Conservation (phyloP, 2,329 filamentous ascomycete species). For the Pseudocercospora pini-densiflorae region DNA sequence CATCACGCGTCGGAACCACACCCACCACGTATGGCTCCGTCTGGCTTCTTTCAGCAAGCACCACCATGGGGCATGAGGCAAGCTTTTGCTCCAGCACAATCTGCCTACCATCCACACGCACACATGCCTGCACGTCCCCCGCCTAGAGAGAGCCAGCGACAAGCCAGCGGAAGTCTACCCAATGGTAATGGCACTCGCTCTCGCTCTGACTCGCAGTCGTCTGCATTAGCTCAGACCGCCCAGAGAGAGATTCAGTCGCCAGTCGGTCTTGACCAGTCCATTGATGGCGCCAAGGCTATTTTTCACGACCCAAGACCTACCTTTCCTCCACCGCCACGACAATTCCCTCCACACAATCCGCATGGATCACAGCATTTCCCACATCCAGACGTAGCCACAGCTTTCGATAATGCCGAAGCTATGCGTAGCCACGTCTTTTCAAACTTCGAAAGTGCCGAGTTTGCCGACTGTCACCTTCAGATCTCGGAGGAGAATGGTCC, state of each 20-base stretch:
- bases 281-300: slow-evolving; percentile 19
- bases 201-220: slow-evolving; percentile 34
- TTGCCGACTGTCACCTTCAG: slow-evolving; percentile 40
- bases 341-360: slow-evolving; percentile 23
- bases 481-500: slow-evolving; percentile 32
- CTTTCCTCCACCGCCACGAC: slow-evolving; percentile 15
- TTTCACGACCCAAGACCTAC: slow-evolving; percentile 18
- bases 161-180: slow-evolving; percentile 18
- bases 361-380: slow-evolving; percentile 26
- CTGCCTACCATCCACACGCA: slow-evolving; percentile 21
- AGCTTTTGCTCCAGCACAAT: slow-evolving; percentile 22
- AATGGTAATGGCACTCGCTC: slow-evolving; percentile 30
- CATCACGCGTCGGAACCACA: slow-evolving; percentile 36
- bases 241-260: slow-evolving; percentile 31
- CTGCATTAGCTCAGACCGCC: slow-evolving; percentile 19
- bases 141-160: slow-evolving; percentile 31
- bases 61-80: slow-evolving; percentile 25
- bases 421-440: slow-evolving; percentile 36
- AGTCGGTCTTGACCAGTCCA: slow-evolving; percentile 19
- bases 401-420: slow-evolving; percentile 36
- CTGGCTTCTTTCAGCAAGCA: slow-evolving; percentile 16
- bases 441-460: slow-evolving; percentile 34
- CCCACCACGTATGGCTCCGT: slow-evolving; percentile 16
- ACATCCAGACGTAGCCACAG: slow-evolving; percentile 27
- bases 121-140: slow-evolving; percentile 33